These are phyloP conservation scores for Penicillium rolfsii DNA, from an alignment of 2,329 filamentous ascomycete genomes.

Conservation along the genomic window DNA sequence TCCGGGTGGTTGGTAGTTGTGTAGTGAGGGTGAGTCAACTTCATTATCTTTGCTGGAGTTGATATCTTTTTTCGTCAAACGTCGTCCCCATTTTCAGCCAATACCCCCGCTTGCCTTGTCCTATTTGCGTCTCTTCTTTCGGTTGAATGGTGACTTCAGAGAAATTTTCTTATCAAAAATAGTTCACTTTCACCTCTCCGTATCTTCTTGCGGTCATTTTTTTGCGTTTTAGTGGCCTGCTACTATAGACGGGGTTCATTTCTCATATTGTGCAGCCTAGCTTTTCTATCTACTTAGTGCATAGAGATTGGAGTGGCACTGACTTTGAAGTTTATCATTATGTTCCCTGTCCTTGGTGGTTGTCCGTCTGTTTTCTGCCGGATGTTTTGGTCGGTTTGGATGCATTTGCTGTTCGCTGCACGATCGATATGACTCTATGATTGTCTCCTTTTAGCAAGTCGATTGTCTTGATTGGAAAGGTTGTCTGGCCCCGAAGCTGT, in stretches of 20 bases:
- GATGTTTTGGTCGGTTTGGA: constrained; percentile 2
- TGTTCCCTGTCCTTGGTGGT: constrained; percentile 1
- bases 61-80: neutral
- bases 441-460: constrained; percentile 2
- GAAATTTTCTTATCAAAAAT: neutral
- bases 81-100: constrained; percentile 2
- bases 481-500: neutral
- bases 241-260: constrained; percentile 26
- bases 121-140: neutral
- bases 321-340: neutral
- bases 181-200: constrained; percentile 8
- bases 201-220: neutral
- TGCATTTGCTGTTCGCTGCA: constrained; percentile 17
- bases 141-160: constrained; percentile 2
- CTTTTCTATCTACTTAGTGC: constrained; percentile 11
- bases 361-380: neutral
- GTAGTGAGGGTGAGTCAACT: neutral
- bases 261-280: constrained; percentile 9
- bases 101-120: constrained; percentile 5
- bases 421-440: constrained; percentile 24
- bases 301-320: constrained; percentile 23
- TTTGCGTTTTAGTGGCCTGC: constrained; percentile 8
- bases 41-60: neutral
- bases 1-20: constrained; percentile 23
- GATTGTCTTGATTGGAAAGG: neutral